Percentiles rank a stretch among this genome's conserved stretches.
phyloP scores from a whole-genome alignment of 2,329 filamentous ascomycete genomes.

The Fusarium mexicanum region DNA sequence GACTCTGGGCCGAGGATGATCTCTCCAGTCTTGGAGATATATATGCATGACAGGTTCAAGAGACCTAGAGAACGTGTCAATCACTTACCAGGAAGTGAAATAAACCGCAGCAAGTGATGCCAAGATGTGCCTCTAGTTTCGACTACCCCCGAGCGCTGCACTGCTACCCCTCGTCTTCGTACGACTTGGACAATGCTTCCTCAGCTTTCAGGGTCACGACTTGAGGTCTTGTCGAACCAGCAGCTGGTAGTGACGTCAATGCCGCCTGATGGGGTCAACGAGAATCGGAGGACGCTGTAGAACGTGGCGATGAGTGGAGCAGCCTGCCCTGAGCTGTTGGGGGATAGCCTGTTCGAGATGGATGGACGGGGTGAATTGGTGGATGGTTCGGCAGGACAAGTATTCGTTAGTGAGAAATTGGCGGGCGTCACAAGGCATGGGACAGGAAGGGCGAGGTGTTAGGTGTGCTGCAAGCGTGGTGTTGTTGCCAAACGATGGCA shows the following conservation, averaged over 20 bases:
- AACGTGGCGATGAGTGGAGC: slow-evolving; percentile 23
- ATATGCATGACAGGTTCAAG: slow-evolving; percentile 5
- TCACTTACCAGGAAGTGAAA: slow-evolving; percentile 31
- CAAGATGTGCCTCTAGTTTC: slow-evolving; percentile 21
- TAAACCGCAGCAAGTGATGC: slow-evolving; percentile 33
- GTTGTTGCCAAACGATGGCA: slow-evolving; percentile 36
- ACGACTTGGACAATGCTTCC: slow-evolving; percentile 14
- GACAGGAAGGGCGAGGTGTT: slow-evolving; percentile 5
- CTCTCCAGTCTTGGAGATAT: slow-evolving; percentile 14
- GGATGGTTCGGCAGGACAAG: slow-evolving; percentile 13
- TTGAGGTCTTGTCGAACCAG: slow-evolving; percentile 17
- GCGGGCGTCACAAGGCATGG: slow-evolving; percentile 25
- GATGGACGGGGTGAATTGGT: slow-evolving; percentile 19
- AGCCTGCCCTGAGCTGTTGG: slow-evolving; percentile 4
- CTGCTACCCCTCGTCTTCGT: slow-evolving; percentile 21
- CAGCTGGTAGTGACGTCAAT: slow-evolving; percentile 40
- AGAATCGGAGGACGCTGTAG: slow-evolving; percentile 21
- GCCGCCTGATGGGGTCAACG: slow-evolving; percentile 39
- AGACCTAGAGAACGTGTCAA: slow-evolving; percentile 5
- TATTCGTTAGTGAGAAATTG: slow-evolving; percentile 18
- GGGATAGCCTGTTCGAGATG: slow-evolving; percentile 15
- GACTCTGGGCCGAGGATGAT: slow-evolving; percentile 5
- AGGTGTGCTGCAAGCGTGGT: slow-evolving; percentile 35
- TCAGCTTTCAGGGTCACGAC: slow-evolving; percentile 18
- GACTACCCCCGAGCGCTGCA: slow-evolving; percentile 20